Evolutionary conservation across 179 eudicot species (phyloP).

Genomic region (Actinidia arguta): DNA sequence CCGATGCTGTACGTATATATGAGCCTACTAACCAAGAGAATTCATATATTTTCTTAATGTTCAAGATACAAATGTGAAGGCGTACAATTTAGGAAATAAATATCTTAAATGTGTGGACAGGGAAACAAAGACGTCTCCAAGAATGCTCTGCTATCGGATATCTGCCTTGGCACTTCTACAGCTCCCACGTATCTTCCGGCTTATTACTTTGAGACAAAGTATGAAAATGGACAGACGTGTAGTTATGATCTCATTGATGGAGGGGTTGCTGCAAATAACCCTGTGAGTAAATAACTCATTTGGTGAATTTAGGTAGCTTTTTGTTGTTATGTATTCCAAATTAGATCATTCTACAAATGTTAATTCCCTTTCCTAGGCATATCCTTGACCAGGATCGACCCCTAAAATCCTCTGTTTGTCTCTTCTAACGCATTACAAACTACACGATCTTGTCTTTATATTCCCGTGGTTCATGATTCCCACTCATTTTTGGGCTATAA

Average conservation of each 20-base stretch:
- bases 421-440: not conserved
- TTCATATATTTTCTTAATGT: not conserved
- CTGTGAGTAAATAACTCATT: slow-evolving; percentile 51
- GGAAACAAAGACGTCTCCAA: slow-evolving; percentile 41
- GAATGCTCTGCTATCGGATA: slow-evolving; percentile 35
- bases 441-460: not conserved
- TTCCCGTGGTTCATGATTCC: too few relatives aligned
- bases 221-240: slow-evolving; percentile 46
- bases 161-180: slow-evolving; percentile 57
- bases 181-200: slow-evolving; percentile 82
- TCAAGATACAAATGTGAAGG: not conserved
- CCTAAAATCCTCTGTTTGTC: too few relatives aligned
- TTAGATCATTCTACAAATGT: not conserved
- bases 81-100: not conserved
- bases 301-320: not conserved
- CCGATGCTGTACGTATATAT: slow-evolving; percentile 62
- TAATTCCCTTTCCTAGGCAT: too few relatives aligned
- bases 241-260: slow-evolving; percentile 84
- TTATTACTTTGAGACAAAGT: slow-evolving; percentile 62
- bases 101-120: slow-evolving; percentile 25
- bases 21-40: not conserved
- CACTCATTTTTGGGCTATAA: too few relatives aligned
- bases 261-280: slow-evolving; percentile 78
- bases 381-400: too few relatives aligned
- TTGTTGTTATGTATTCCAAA: not conserved